These are phyloP conservation scores for Ganoderma boninense DNA, from an alignment of 1,284 basidiomycete species.

Conservation along the genomic window DNA sequence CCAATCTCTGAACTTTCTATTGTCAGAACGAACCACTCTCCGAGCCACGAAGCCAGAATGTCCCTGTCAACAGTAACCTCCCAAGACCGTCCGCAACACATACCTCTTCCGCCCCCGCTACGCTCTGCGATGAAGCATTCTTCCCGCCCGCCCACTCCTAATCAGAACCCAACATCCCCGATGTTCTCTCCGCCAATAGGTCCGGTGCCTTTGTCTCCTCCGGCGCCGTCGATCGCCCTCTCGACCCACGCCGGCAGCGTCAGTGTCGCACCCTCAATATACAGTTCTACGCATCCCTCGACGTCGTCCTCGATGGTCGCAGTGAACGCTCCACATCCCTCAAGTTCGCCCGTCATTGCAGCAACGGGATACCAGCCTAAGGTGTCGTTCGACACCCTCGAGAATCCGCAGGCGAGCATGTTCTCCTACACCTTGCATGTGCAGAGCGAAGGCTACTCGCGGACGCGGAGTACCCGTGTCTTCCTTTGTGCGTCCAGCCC, in stretches of 20 bases:
- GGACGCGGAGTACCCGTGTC: slow-evolving; percentile 84
- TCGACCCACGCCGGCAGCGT: slow-evolving; percentile 26
- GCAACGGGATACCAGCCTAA: slow-evolving; percentile 77
- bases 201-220: slow-evolving; percentile 31
- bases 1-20: neutral
- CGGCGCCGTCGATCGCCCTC: slow-evolving; percentile 22
- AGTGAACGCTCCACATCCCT: slow-evolving; percentile 21
- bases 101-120: slow-evolving; percentile 41
- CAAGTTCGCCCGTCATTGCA: slow-evolving; percentile 39
- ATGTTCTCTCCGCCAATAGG: slow-evolving; percentile 24
- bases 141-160: slow-evolving; percentile 41
- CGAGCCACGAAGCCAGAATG: neutral
- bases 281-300: slow-evolving; percentile 20
- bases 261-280: slow-evolving; percentile 21
- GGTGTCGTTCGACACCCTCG: slow-evolving; percentile 73
- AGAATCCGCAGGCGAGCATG: slow-evolving; percentile 50
- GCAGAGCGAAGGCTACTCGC: slow-evolving; percentile 85
- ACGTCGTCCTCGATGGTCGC: slow-evolving; percentile 27
- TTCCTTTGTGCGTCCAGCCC: slow-evolving; percentile 92
- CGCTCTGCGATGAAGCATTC: slow-evolving; percentile 61
- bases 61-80: slow-evolving; percentile 29
- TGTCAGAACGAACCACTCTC: neutral
- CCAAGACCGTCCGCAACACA: slow-evolving; percentile 38
- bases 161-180: slow-evolving; percentile 18
- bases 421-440: slow-evolving; percentile 78